Conservation (phyloP, 768 basidiomycete genomes). For the Russula ochroleuca region DNA sequence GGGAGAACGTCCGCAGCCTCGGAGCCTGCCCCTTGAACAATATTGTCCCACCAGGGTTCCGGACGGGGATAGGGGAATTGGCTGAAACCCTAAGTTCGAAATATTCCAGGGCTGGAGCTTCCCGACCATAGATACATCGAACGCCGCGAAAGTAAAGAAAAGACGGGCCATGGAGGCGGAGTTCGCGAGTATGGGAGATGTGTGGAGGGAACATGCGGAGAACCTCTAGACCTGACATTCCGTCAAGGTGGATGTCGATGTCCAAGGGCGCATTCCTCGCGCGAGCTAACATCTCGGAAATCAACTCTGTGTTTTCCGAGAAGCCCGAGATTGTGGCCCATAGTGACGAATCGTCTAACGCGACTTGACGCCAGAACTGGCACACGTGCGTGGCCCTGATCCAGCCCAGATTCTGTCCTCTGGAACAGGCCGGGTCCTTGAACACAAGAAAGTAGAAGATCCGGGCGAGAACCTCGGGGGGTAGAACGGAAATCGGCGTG, state of each 20-base stretch:
- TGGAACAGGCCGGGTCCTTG: not conserved
- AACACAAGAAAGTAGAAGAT: constrained; percentile 10
- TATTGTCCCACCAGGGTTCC: not conserved
- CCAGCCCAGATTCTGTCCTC: not conserved
- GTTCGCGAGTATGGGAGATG: constrained; percentile 12
- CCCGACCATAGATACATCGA: not conserved
- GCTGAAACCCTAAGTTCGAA: constrained; percentile 1
- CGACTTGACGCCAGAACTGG: constrained; percentile 19
- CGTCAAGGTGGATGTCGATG: not conserved
- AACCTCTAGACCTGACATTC: not conserved
- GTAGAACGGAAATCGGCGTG: not conserved
- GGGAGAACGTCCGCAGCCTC: constrained; percentile 6
- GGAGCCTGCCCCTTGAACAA: constrained; percentile 7
- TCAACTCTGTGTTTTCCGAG: not conserved
- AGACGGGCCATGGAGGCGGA: not conserved
- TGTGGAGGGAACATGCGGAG: not conserved
- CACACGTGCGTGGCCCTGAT: constrained; percentile 20
- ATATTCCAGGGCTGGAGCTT: constrained; percentile 7
- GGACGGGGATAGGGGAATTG: not conserved
- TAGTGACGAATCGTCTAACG: constrained; percentile 12
- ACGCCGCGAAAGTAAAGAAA: not conserved
- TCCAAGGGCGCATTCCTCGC: constrained; percentile 1
- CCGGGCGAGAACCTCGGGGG: not conserved
- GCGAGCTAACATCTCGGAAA: constrained; percentile 9
- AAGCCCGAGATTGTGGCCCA: constrained; percentile 10